Evolutionary conservation across 345 rosid genomes (phyloP), one percentile per base, ranked within the genome.

Genomic region (Trapa bicornis): DNA sequence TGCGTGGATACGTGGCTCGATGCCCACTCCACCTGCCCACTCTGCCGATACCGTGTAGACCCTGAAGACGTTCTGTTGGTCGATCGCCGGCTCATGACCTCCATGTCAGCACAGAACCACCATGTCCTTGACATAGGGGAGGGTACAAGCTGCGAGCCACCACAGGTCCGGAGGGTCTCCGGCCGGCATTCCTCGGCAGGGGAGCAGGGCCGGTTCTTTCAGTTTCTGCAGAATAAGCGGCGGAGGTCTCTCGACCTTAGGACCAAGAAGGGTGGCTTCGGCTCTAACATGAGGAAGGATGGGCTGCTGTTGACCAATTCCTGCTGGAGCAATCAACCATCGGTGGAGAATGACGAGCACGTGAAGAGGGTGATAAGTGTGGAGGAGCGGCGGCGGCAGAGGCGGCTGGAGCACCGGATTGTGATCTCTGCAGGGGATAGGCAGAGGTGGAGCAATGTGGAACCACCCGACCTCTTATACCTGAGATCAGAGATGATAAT

Each of bases 1-100:
- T 89, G 98, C 66, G 90, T 92, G 35, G 98, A 89, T 71, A 89
- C 96, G 37, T 92, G 98, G 98, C 97, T 92, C 12, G 98, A 92
- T 68, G 91, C 86, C 1, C 98, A 89, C 64, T 92, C 96, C 38
- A 89, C 97, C 15, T 92, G 98, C 65, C 98, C 98, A 47, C 96
- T 92, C 42, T 92, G 98, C 70, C 89, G 98, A 36, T 81, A 77
- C 83, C 86, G 93, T 47, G 96, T 92, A 65, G 88, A 92, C 77
- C 96, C 96, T 5, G 98, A 92, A 78, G 97, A 92, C 68, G 72
- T 92, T 43, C 88, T 89, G 57, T 69, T 91, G 68, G 72, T 82
- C 42, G 77, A 74, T 32, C 83, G 77, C n/a, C 71, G 70, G 73
- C 61, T 22, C 29, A 22, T 68, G 35, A 75, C 72, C 36, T 70